Evolutionary conservation across 805 yeast genomes (phyloP), one percentile per base, ranked within the genome.

Genomic region (Kuraishia hungarica): DNA sequence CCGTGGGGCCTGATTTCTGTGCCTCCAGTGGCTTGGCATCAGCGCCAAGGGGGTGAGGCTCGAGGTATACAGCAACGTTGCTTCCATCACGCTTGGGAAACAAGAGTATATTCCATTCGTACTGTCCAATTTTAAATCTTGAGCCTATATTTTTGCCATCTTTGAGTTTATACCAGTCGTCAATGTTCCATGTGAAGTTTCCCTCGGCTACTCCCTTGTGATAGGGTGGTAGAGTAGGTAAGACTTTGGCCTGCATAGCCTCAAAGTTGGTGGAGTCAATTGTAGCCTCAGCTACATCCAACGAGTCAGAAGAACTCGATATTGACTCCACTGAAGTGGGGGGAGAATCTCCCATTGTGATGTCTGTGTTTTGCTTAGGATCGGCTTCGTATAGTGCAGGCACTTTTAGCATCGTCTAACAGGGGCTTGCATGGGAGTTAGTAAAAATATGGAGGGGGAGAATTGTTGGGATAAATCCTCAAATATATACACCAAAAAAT

Each of bases 41-140:
- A 17, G 51, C 58, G n/a, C 53, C 50, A 4, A 54, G 55, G 11
- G 83, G 83, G 57, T 81, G 79, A 0, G 96, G 94, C 62, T 90
- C 96, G 58, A 94, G 72, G 67, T 90, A 94, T 24, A 90, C 68
- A 0, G 97, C 89, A 7, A 89, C 68, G 55, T 76, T 73, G 57
- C 76, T 76, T 51, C 79, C 75, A 61, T 96, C 94, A 52, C 78
- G 79, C 15, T 61, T 61, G 0, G 97, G 96, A 66, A 91, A 89
- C 39, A 93, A 66, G 48, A 93, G 72, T 2, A 91, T 65, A 60
- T 83, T 82, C 85, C 89, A 88, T 47, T 80, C 80, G 62, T 68
- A 82, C 1, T 78, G 84, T 1, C 90, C 93, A 58, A 84, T 77
- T 52, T 67, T 70, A 59, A 82, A 84, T 20, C 67, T 64, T 0